A percentile compares a stretch with the other conserved stretches of the same genome.
phyloP scores from a whole-genome alignment of 768 basidiomycete species.

The Auricularia cornea region DNA sequence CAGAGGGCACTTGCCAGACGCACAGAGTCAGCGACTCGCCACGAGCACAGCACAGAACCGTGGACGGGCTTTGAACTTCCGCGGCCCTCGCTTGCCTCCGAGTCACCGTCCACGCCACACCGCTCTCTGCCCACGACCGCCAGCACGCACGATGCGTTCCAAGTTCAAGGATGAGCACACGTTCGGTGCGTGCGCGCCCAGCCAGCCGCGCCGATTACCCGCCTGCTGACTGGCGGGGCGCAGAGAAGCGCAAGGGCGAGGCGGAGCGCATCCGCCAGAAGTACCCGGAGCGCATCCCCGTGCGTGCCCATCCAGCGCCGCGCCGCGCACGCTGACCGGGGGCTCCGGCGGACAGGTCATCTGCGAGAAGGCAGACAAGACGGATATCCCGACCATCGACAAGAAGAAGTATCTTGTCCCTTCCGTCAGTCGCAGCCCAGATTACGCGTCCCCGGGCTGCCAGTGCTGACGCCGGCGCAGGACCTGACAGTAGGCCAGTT shows the following conservation, averaged over 20 bases:
- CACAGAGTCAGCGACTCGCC: too few relatives aligned
- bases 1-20: too few relatives aligned
- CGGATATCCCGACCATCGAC: slow-evolving; percentile 98
- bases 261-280: slow-evolving; percentile 98
- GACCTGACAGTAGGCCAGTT: slow-evolving; percentile 97
- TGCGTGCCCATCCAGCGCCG: slow-evolving; percentile 36
- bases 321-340: not conserved
- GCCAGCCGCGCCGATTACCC: slow-evolving; percentile 28
- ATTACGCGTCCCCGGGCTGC: not conserved
- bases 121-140: not conserved
- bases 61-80: not conserved
- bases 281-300: slow-evolving; percentile 97
- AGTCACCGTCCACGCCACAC: not conserved
- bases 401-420: slow-evolving; percentile 99
- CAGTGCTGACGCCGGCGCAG: slow-evolving; percentile 29
- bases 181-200: slow-evolving; percentile 60
- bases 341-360: slow-evolving; percentile 86
- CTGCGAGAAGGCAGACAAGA: slow-evolving; percentile 98
- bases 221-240: slow-evolving; percentile 5
- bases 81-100: not conserved
- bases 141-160: slow-evolving; percentile 57
- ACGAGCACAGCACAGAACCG: too few relatives aligned
- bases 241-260: slow-evolving; percentile 99
- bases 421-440: slow-evolving; percentile 52
- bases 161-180: slow-evolving; percentile 99